Conservation (phyloP, 257 asterid species). For the Solanum chaucha region DNA sequence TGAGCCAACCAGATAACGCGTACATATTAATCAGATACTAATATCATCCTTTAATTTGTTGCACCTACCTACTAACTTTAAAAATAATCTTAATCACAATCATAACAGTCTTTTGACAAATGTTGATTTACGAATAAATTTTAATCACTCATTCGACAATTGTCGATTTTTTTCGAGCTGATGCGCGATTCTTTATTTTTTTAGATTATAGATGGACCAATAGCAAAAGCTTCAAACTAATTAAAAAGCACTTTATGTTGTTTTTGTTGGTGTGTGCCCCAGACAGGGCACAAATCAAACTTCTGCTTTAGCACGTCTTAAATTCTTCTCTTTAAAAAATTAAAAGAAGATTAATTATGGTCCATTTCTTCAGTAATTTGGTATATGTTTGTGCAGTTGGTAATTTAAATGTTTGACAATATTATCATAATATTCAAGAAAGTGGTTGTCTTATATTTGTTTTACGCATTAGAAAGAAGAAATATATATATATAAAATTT, state of each 20-base stretch:
- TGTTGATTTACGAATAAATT: background rate
- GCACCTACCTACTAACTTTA: background rate
- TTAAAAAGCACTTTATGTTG: background rate
- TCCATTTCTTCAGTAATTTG: background rate
- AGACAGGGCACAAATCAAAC: background rate
- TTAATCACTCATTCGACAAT: background rate
- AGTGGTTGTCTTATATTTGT: background rate
- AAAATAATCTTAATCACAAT: background rate
- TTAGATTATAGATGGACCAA: background rate
- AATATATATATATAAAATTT: no score
- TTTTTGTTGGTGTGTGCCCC: background rate
- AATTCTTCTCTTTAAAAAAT: background rate
- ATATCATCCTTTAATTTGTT: background rate
- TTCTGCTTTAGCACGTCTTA: background rate
- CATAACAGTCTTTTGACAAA: background rate
- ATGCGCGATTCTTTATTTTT: background rate
- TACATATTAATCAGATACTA: background rate
- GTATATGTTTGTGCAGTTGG: background rate
- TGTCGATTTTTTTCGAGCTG: background rate
- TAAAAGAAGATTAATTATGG: background rate
- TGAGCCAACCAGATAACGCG: background rate
- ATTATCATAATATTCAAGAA: background rate
- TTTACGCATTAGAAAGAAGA: background rate
- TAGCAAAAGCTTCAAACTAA: background rate
- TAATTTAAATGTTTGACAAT: background rate